These are phyloP conservation scores for Apostasia ramifera DNA, from an alignment of 106 monocot genomes.

Conservation along the genomic window DNA sequence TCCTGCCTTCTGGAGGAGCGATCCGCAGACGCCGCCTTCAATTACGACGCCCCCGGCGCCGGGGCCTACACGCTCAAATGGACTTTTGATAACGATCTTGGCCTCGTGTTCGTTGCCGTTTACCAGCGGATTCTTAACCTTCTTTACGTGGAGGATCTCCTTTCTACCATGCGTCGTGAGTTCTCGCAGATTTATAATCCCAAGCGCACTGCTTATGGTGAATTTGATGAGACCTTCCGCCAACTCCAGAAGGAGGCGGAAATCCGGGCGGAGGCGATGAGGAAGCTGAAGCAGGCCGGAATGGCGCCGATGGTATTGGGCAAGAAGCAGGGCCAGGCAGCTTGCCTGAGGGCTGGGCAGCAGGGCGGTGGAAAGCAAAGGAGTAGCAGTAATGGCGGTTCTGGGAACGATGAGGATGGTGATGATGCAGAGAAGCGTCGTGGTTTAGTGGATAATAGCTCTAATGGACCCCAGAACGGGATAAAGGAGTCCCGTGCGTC, in stretches of 20 bases:
- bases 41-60: slow-evolving; percentile 52
- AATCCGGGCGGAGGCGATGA: slow-evolving; percentile 81
- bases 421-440: slow-evolving; percentile 34
- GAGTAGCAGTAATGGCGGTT: slow-evolving; percentile 16
- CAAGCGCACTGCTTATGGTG: slow-evolving; percentile 44
- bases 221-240: slow-evolving; percentile 73
- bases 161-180: slow-evolving; percentile 50
- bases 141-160: slow-evolving; percentile 88
- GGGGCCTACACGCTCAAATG: slow-evolving; percentile 80
- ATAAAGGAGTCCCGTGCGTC: slow-evolving; percentile 12
- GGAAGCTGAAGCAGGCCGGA: slow-evolving; percentile 55
- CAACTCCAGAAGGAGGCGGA: slow-evolving; percentile 86
- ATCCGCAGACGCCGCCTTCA: slow-evolving; percentile 69
- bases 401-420: slow-evolving; percentile 51
- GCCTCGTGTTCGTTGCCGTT: slow-evolving; percentile 96
- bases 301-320: slow-evolving; percentile 6
- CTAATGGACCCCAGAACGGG: slow-evolving; percentile 31
- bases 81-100: slow-evolving; percentile 94
- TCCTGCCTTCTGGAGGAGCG: slow-evolving; percentile 98
- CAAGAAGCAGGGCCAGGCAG: slow-evolving; percentile 37
- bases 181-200: slow-evolving; percentile 75
- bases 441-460: slow-evolving; percentile 22
- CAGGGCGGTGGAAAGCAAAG: slow-evolving; percentile 23
- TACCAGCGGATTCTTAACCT: slow-evolving; percentile 88
- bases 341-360: slow-evolving; percentile 7